Conservation (phyloP, 148 eudicot genomes). For the Rhododendron williamsianum region DNA sequence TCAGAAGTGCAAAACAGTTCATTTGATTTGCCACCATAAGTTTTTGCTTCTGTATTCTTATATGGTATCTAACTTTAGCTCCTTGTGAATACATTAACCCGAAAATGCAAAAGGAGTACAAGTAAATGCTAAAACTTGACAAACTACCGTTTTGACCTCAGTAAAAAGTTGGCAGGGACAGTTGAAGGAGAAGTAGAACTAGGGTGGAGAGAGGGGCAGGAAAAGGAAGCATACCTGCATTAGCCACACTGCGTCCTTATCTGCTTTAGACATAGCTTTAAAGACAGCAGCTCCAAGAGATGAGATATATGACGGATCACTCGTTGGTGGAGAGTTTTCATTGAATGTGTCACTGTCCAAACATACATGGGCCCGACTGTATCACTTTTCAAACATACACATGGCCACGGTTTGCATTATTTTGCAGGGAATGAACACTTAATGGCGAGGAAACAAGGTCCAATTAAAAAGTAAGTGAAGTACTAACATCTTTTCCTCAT, state of each 20-base stretch:
- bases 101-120: background rate
- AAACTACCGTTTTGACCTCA: background rate
- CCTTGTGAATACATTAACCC: background rate
- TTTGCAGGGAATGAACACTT: background rate
- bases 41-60: background rate
- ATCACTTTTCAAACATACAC: constrained; percentile 45
- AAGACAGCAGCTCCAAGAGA: constrained; percentile 94
- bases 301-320: constrained; percentile 82
- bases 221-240: constrained; percentile 68
- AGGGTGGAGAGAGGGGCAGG: background rate
- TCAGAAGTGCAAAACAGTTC: background rate
- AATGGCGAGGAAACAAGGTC: background rate
- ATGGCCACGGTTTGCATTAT: background rate
- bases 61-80: background rate
- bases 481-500: background rate
- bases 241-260: constrained; percentile 92
- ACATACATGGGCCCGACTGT: constrained; percentile 18
- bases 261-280: constrained; percentile 84
- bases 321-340: constrained; percentile 92
- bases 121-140: background rate
- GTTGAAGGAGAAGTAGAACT: constrained; percentile 8
- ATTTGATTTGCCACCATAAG: background rate
- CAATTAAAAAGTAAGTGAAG: background rate
- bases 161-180: background rate
- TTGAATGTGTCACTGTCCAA: constrained; percentile 86